Evolutionary conservation across 768 basidiomycete genomes (phyloP), one percentile per base, ranked within the genome.

Genomic region (Suillus lakei): DNA sequence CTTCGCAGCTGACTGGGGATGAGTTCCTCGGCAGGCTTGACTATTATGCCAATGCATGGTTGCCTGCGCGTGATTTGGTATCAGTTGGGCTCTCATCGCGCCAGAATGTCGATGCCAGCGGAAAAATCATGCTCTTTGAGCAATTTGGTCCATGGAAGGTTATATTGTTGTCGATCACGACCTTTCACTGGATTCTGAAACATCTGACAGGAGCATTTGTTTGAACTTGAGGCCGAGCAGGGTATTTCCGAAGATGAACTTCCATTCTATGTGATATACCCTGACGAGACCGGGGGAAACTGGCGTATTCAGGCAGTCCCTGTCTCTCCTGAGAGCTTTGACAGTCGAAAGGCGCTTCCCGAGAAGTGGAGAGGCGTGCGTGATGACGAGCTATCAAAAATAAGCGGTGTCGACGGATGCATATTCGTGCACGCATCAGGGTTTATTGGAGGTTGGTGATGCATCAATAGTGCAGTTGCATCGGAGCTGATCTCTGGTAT

Each of bases 221-320:
- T 95, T 76, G 89, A 93, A 64, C 82, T 97, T 43, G 97, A 98
- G 78, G 75, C 78, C 3, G 88, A 91, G 61, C 76, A 84, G 18
- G 72, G 73, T 1, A 78, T 86, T 38, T 64, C 84, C 2, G 73
- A 76, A 1, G 75, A 85, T 9, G 79, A 82, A 60, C 82, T 88
- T 68, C 89, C 93, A 4, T 82, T 91, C 41, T 99, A 98, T 75
- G 84, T 96, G 61, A 81, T 99, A 62, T 99, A 98, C 75, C 92
- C 95, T 1, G 96, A 98, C 70, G 93, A 94, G 74, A 82, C 80
- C 1, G 82, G 69, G 51, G 84, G 81, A 7, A 89, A 84, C 73
- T 99, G 96, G 96, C 89, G 98, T 48, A 79, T 99, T 53, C 97
- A 99, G 74, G 96, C 97, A 8, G 92, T 99, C 21, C 91, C 97